Percentiles rank a stretch among this genome's conserved stretches.
These are phyloP conservation scores for Ilyonectria mors-panacis DNA, from an alignment of 2,329 filamentous ascomycete genomes.

Conservation along the genomic window DNA sequence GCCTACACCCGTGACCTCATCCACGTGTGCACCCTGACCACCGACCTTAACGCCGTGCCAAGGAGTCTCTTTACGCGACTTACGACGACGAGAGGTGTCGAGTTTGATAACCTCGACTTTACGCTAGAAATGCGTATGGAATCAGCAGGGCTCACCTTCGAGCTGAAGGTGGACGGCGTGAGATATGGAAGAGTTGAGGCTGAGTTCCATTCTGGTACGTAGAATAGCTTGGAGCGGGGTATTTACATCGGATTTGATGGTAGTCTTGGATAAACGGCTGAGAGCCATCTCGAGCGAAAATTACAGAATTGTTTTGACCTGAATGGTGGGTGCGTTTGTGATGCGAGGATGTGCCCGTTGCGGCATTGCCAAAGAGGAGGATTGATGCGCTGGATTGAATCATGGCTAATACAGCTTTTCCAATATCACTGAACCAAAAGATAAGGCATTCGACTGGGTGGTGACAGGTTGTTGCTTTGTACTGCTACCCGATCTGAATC, in stretches of 20 bases:
- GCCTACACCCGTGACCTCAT: constrained; percentile 74
- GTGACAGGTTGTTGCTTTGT: too few species aligned
- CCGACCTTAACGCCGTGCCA: constrained; percentile 82
- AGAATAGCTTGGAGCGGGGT: not conserved
- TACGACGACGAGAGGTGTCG: constrained; percentile 83
- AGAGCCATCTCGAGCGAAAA: constrained; percentile 10
- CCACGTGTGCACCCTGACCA: constrained; percentile 85
- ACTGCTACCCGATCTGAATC: too few species aligned
- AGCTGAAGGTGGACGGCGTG: constrained; percentile 83
- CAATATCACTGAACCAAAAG: not conserved
- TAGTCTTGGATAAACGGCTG: constrained; percentile 11
- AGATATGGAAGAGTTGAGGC: constrained; percentile 84
- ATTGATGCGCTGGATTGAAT: not conserved
- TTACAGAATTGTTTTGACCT: constrained; percentile 4
- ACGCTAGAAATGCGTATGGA: constrained; percentile 88
- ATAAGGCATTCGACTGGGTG: not conserved
- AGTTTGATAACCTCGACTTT: constrained; percentile 87
- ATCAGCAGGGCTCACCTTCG: constrained; percentile 82
- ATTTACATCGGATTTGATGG: not conserved
- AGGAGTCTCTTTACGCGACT: constrained; percentile 80
- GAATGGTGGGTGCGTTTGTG: not conserved
- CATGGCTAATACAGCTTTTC: not conserved
- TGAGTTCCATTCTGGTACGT: constrained; percentile 74
- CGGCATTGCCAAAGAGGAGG: not conserved
- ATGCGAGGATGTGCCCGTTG: not conserved